phyloP scores from a whole-genome alignment of 441 rosid genomes.

The Gossypium aridum region DNA sequence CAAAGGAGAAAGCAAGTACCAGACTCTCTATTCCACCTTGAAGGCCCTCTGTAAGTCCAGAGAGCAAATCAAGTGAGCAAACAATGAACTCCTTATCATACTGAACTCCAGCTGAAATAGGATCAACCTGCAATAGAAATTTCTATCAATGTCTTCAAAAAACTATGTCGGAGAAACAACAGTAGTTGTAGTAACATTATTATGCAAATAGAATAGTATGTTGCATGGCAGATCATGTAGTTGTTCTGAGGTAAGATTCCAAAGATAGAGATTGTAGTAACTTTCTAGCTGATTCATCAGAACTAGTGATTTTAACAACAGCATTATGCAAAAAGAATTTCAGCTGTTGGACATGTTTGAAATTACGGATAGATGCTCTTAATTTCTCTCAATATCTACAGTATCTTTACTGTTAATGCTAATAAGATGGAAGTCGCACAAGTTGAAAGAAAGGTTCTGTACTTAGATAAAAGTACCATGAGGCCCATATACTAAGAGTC shows the following conservation, averaged over 20 bases:
- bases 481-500: background rate
- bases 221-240: background rate
- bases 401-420: background rate
- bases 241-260: background rate
- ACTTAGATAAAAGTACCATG: background rate
- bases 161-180: background rate
- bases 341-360: background rate
- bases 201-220: conserved; percentile 6
- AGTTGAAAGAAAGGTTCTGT: background rate
- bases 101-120: conserved; percentile 65
- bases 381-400: background rate
- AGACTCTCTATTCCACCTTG: conserved; percentile 87
- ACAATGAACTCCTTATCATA: conserved; percentile 92
- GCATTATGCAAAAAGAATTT: background rate
- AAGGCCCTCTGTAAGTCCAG: conserved; percentile 97
- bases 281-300: conserved; percentile 2
- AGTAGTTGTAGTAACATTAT: background rate
- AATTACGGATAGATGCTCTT: background rate
- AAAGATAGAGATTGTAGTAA: conserved; percentile 11
- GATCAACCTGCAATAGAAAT: conserved; percentile 58
- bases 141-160: conserved; percentile 11
- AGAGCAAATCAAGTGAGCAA: conserved; percentile 91
- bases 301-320: background rate
- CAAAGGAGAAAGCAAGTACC: conserved; percentile 43
- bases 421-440: background rate